Evolutionary conservation across 202 grass and related monocot genomes (phyloP).

Genomic region (Schoenoplectus triqueter): DNA sequence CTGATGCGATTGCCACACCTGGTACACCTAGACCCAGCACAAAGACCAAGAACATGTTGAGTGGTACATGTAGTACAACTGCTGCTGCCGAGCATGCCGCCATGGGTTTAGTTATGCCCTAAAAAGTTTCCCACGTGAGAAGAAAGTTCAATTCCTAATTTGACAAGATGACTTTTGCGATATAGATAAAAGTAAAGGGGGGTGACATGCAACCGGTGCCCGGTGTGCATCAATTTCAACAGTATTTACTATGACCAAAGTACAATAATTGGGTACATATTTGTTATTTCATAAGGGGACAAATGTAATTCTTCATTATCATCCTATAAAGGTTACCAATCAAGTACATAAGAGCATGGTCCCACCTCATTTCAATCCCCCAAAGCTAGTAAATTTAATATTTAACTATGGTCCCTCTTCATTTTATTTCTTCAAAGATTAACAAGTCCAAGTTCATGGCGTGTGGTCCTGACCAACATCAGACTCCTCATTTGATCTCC

Average conservation of each 20-base stretch:
- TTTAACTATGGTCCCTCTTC: constrained; percentile 1
- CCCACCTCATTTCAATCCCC: background rate
- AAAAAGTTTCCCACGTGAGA: constrained; percentile 6
- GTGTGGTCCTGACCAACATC: background rate
- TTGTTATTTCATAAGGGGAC: background rate
- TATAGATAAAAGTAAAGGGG: constrained; percentile 1
- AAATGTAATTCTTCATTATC: constrained; percentile 20
- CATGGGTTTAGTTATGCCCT: constrained; percentile 86
- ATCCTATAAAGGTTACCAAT: constrained; percentile 26
- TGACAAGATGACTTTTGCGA: background rate
- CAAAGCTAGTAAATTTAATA: background rate
- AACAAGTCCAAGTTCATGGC: background rate
- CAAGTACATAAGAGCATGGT: constrained; percentile 10
- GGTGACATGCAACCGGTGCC: background rate
- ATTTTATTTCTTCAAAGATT: constrained; percentile 17
- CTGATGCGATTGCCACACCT: constrained; percentile 81
- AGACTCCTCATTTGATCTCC: background rate
- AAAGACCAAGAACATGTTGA: constrained; percentile 77
- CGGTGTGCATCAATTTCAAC: background rate
- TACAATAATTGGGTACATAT: constrained; percentile 12
- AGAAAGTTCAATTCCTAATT: background rate
- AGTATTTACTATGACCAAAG: constrained; percentile 11
- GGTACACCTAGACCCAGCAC: constrained; percentile 69
- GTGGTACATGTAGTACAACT: constrained; percentile 81
- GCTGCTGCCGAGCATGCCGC: constrained; percentile 81